A percentile compares a stretch with the other conserved stretches of the same genome.
phyloP scores from a whole-genome alignment of 352 stramenopile genomes.

The Blastocystis sp. region DNA sequence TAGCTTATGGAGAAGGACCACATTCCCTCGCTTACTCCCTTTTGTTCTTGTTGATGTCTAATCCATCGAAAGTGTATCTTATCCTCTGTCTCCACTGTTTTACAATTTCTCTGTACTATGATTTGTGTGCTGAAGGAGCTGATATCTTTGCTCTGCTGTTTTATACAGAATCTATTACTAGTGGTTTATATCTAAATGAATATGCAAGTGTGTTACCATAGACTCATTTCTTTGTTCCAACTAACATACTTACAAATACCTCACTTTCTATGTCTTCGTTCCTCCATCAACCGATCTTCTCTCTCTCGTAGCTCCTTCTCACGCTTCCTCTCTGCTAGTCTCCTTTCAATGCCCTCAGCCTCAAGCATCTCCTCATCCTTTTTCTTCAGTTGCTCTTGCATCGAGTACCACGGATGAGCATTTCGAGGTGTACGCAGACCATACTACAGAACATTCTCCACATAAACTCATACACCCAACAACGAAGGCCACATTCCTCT shows the following conservation, averaged over 20 bases:
- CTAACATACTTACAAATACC: not conserved
- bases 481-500: slow-evolving; percentile 37
- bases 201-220: not conserved
- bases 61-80: not conserved
- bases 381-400: slow-evolving; percentile 57
- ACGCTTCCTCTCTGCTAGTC: slow-evolving; percentile 15
- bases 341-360: not conserved
- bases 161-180: not conserved
- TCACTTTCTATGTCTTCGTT: not conserved
- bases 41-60: not conserved
- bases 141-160: slow-evolving; percentile 24
- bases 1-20: not conserved
- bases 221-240: not conserved
- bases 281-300: slow-evolving; percentile 35
- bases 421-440: slow-evolving; percentile 3
- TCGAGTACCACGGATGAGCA: slow-evolving; percentile 52
- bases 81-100: not conserved
- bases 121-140: slow-evolving; percentile 10
- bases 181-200: not conserved
- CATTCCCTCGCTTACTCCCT: not conserved
- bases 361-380: slow-evolving; percentile 37
- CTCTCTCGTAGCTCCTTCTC: slow-evolving; percentile 5
- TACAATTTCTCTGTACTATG: slow-evolving; percentile 23
- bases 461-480: not conserved
- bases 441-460: not conserved